A percentile compares a stretch with the other conserved stretches of the same genome.
These are phyloP conservation scores for Fusarium multiceps DNA, from an alignment of 2,329 filamentous ascomycete genomes.

Conservation along the genomic window DNA sequence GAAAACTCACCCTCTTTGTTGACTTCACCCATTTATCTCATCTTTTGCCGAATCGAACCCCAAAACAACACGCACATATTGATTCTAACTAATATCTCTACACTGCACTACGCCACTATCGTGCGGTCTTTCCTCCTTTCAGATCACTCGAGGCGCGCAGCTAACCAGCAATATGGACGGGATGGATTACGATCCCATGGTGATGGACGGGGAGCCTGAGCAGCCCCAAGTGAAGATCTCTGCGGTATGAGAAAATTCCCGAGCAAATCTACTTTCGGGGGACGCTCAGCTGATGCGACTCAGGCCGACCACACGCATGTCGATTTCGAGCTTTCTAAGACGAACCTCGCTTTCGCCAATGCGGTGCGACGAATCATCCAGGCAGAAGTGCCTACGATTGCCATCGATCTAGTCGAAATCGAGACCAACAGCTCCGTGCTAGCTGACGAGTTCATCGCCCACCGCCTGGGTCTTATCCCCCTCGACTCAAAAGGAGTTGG, in stretches of 20 bases:
- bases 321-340: constrained; percentile 90
- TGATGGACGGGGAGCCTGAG: constrained; percentile 67
- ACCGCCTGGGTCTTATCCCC: constrained; percentile 90
- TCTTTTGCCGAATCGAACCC: background rate
- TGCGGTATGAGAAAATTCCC: constrained; percentile 57
- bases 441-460: constrained; percentile 94
- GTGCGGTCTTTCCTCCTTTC: constrained; percentile 8
- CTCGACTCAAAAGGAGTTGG: constrained; percentile 87
- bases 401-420: constrained; percentile 94
- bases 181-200: constrained; percentile 71
- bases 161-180: constrained; percentile 51
- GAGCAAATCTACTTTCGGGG: constrained; percentile 6
- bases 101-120: constrained; percentile 2
- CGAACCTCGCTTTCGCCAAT: constrained; percentile 93
- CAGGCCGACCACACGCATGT: constrained; percentile 85
- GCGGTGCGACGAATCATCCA: constrained; percentile 90
- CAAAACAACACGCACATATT: background rate
- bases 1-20: constrained; percentile 37
- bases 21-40: constrained; percentile 3
- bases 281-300: constrained; percentile 31
- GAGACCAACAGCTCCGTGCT: constrained; percentile 95
- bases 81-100: background rate
- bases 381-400: constrained; percentile 92
- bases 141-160: constrained; percentile 22
- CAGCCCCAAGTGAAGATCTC: constrained; percentile 70